Evolutionary conservation across 2,329 filamentous ascomycete species (phyloP).

Genomic region (Podosphaera xanthii): DNA sequence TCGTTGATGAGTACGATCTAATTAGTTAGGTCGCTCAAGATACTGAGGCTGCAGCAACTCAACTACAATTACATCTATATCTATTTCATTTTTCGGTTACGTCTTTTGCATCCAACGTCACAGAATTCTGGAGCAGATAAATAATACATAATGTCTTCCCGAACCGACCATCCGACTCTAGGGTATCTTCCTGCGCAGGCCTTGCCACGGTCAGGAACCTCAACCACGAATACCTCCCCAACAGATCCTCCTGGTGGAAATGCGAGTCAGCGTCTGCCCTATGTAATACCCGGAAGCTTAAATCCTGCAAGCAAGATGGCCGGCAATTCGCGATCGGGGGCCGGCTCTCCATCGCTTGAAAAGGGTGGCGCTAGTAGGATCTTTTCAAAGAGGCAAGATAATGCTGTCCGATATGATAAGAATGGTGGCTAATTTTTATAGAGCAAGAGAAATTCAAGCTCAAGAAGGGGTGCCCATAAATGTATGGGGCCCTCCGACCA

Average conservation of each 20-base stretch:
- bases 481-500: slow-evolving; percentile 87
- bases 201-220: slow-evolving; percentile 38
- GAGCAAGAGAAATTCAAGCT: slow-evolving; percentile 87
- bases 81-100: too few relatives aligned
- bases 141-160: slow-evolving; percentile 80
- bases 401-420: slow-evolving; percentile 2
- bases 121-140: slow-evolving; percentile 6
- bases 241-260: slow-evolving; percentile 46
- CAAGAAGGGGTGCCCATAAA: slow-evolving; percentile 65
- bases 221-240: slow-evolving; percentile 58
- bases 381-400: slow-evolving; percentile 70
- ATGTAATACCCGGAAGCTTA: slow-evolving; percentile 42
- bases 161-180: slow-evolving; percentile 69
- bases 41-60: too few relatives aligned
- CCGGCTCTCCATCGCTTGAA: slow-evolving; percentile 92
- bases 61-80: too few relatives aligned
- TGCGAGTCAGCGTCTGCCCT: slow-evolving; percentile 41
- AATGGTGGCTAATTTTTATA: slow-evolving; percentile 18
- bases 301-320: slow-evolving; percentile 35
- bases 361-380: slow-evolving; percentile 44
- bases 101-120: too few relatives aligned
- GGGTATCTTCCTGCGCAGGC: slow-evolving; percentile 41
- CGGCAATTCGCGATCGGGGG: slow-evolving; percentile 48
- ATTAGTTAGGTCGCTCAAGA: too few relatives aligned
- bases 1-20: too few relatives aligned